Conservation (phyloP, 768 basidiomycete genomes). For the Suillus decipiens region DNA sequence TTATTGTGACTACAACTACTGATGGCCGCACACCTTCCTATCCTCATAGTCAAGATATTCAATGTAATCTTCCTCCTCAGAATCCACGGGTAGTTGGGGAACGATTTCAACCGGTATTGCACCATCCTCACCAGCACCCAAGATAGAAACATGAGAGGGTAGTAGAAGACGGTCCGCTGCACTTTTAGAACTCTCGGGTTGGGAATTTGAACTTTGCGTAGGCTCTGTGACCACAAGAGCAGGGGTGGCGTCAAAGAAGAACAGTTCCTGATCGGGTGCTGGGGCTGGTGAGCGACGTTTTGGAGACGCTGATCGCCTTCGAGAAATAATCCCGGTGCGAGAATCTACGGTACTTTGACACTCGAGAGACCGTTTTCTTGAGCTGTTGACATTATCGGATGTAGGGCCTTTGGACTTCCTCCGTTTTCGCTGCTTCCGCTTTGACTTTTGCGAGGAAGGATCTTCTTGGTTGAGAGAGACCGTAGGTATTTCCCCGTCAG, state of each 20-base stretch:
- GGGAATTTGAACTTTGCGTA: slow-evolving; percentile 15
- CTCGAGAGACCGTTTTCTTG: slow-evolving; percentile 24
- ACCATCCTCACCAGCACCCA: slow-evolving; percentile 33
- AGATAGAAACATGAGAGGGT: slow-evolving; percentile 69
- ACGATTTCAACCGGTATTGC: slow-evolving; percentile 48
- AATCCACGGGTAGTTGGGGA: slow-evolving; percentile 39
- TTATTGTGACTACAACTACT: not conserved
- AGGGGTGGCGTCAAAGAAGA: slow-evolving; percentile 53
- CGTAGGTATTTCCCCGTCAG: slow-evolving; percentile 21
- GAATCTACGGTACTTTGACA: slow-evolving; percentile 10
- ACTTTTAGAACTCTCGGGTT: slow-evolving; percentile 20
- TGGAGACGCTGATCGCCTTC: slow-evolving; percentile 43
- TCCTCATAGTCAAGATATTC: slow-evolving; percentile 79
- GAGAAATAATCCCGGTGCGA: slow-evolving; percentile 18
- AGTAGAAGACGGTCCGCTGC: slow-evolving; percentile 45
- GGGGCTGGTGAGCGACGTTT: slow-evolving; percentile 23
- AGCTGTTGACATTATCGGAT: slow-evolving; percentile 18
- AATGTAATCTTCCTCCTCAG: slow-evolving; percentile 67
- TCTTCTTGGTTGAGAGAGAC: slow-evolving; percentile 9
- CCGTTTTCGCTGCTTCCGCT: slow-evolving; percentile 31
- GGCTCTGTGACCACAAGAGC: slow-evolving; percentile 30
- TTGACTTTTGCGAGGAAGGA: slow-evolving; percentile 21
- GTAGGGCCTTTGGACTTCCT: slow-evolving; percentile 21
- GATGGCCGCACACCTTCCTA: slow-evolving; percentile 45
- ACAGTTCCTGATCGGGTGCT: slow-evolving; percentile 32